phyloP scores from a whole-genome alignment of 306 rosid genomes.

The Quercus dentata region DNA sequence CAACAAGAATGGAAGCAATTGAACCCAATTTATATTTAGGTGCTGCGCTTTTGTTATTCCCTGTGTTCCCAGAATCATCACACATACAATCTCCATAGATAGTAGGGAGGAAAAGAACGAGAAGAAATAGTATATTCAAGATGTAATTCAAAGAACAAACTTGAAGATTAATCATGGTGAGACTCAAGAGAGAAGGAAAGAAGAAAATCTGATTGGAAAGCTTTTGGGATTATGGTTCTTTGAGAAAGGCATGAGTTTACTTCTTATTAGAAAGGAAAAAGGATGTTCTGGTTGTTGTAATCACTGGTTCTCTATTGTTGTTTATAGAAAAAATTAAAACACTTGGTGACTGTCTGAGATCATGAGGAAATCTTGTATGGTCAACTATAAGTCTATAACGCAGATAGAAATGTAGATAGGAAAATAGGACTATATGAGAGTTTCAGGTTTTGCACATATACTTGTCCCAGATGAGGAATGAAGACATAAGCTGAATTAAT shows the following conservation, averaged over 20 bases:
- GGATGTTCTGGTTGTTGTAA: not conserved
- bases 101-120: conserved; percentile 9
- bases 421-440: not conserved
- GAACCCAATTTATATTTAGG: conserved; percentile 26
- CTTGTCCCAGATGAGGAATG: too few relatives aligned
- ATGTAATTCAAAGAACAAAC: not conserved
- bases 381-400: not conserved
- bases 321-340: not conserved
- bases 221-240: too few relatives aligned
- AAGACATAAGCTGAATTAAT: too few relatives aligned
- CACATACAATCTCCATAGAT: conserved; percentile 11
- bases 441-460: too few relatives aligned
- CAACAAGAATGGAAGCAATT: conserved; percentile 28
- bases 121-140: not conserved
- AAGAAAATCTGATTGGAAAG: too few relatives aligned
- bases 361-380: not conserved
- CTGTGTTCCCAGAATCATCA: not conserved
- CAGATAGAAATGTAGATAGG: not conserved
- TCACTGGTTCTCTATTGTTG: not conserved
- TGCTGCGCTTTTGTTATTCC: not conserved
- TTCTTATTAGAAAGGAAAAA: not conserved
- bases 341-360: not conserved
- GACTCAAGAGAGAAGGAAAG: not conserved
- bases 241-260: not conserved
- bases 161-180: too few relatives aligned